Conservation (phyloP, 345 rosid species). For the Pistacia integerrima region DNA sequence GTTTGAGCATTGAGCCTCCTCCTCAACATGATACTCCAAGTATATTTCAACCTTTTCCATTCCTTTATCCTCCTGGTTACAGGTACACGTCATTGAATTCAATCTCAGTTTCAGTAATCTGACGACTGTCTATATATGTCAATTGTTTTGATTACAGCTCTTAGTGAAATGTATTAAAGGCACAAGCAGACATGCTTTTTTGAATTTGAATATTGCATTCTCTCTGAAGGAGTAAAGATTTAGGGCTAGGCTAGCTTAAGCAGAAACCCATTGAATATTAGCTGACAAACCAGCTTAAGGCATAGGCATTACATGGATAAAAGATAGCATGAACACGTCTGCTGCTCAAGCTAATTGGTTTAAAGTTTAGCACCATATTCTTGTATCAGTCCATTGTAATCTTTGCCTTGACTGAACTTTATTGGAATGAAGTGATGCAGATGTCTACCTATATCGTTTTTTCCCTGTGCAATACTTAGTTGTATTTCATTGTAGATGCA, state of each 20-base stretch:
- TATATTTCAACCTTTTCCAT: conserved; percentile 54
- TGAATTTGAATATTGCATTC: neutral
- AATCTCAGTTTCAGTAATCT: conserved; percentile 7
- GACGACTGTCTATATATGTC: neutral
- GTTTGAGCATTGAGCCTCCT: conserved; percentile 60
- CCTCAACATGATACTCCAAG: conserved; percentile 50
- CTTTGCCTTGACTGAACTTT: neutral
- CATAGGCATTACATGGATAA: neutral
- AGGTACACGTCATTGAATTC: conserved; percentile 46
- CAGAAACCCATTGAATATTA: neutral
- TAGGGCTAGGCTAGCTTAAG: neutral
- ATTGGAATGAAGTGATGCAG: neutral
- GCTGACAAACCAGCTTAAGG: neutral
- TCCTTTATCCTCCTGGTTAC: conserved; percentile 52
- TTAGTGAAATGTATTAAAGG: neutral
- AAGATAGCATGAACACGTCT: neutral
- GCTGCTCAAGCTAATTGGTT: neutral
- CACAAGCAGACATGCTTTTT: neutral
- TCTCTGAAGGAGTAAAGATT: neutral
- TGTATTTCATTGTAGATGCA: neutral
- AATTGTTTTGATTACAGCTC: neutral
- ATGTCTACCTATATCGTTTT: neutral
- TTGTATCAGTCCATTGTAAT: neutral
- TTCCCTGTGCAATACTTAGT: neutral
- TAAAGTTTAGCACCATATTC: neutral